Evolutionary conservation across 2,329 filamentous ascomycete species (phyloP), one percentile per base, ranked within the genome.

Genomic region (Monilinia laxa): DNA sequence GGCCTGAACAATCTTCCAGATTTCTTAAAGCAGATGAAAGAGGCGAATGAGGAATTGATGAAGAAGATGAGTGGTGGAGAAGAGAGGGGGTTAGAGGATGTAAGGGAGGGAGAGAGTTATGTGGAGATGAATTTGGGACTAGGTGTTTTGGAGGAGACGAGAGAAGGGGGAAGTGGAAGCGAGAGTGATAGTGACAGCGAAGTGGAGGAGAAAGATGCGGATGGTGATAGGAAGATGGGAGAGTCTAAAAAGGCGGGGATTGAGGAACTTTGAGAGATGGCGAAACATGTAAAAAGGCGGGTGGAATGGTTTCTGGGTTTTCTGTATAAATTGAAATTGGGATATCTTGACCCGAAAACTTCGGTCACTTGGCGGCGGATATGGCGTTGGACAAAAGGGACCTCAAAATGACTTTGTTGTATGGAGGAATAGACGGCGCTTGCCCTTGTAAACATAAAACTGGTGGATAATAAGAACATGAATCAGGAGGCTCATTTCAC

Each of bases 71-170:
- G 58, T 23, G 49, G 64, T 2, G 71, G 71, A 7, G 68, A 66
- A 14, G 52, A 64, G 20, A 59, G 55, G 10, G 56, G 56, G 1
- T 20, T 65, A 12, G 67, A 52, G 35, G 62, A 69, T 40, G 49
- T 66, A 14, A 67, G 28, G 14, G 55, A 69, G n/a, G 70, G 70
- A n/a, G 40, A 69, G 20, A 66, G 45, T 38, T 68, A 70, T 45
- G 58, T 47, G 54, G 59, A 66, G 42, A 71, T 72, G 70, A 67
- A 72, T 40, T 60, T 70, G 10, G 70, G 70, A 23, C 49, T 71
- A 16, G 70, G 68, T 9, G 70, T 71, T 62, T 60, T 69, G n/a
- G 70, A 72, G 47, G 70, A 71, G 54, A 68, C 68, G 64, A 65
- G 40, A 42, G 64, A 67, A 3, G 49, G 55, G 11, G 62, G 18